These are phyloP conservation scores for Candida ovalis DNA, from an alignment of 805 yeast species.

Conservation along the genomic window DNA sequence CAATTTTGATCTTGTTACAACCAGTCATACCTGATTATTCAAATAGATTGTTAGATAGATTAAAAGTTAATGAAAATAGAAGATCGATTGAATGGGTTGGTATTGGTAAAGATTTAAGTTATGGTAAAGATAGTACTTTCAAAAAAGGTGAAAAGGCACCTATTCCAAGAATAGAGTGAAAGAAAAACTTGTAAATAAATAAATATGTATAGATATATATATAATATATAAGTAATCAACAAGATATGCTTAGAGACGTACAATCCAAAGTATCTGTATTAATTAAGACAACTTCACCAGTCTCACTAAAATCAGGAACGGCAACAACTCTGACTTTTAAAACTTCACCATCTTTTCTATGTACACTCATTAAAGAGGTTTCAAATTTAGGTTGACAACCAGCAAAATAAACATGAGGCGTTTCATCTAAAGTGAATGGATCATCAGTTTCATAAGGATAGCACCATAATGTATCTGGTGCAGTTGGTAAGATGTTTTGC, in stretches of 20 bases:
- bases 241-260: constrained; percentile 39
- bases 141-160: constrained; percentile 33
- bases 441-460: constrained; percentile 76
- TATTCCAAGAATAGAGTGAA: constrained; percentile 21
- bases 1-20: constrained; percentile 59
- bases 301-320: constrained; percentile 65
- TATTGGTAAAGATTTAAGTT: constrained; percentile 55
- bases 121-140: constrained; percentile 48
- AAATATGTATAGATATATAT: not conserved
- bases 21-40: constrained; percentile 75
- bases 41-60: constrained; percentile 50
- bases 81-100: constrained; percentile 43
- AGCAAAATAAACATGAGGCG: constrained; percentile 82
- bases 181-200: not conserved
- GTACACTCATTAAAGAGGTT: constrained; percentile 37
- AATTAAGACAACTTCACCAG: constrained; percentile 63
- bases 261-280: constrained; percentile 56
- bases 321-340: constrained; percentile 49
- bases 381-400: constrained; percentile 77
- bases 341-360: constrained; percentile 27
- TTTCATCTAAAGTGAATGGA: constrained; percentile 75
- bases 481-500: constrained; percentile 90
- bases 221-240: constrained; percentile 1
- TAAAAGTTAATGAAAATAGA: constrained; percentile 46
- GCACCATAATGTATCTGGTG: constrained; percentile 92